These are phyloP conservation scores for Daldinia concentrica DNA, from an alignment of 495 filamentous ascomycete species.

Conservation along the genomic window DNA sequence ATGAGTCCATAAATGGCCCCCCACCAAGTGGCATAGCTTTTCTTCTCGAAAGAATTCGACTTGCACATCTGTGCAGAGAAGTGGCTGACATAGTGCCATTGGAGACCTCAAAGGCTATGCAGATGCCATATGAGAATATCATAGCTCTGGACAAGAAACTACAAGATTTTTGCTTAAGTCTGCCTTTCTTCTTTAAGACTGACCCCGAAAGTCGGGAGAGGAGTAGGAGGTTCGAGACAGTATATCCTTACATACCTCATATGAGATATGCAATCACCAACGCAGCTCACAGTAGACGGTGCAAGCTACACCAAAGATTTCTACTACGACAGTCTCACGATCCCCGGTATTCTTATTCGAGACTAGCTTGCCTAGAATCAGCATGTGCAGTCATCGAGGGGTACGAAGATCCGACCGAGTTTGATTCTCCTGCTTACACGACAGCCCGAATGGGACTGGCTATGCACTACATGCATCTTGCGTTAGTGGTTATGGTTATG, in stretches of 20 bases:
- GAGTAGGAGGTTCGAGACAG: slow-evolving; percentile 46
- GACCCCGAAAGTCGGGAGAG: background rate
- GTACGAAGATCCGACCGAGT: slow-evolving; percentile 44
- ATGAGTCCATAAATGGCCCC: slow-evolving; percentile 14
- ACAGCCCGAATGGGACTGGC: slow-evolving; percentile 40
- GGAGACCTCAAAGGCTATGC: background rate
- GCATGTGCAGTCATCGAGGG: slow-evolving; percentile 59
- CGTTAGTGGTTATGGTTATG: slow-evolving; percentile 46
- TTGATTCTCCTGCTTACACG: slow-evolving; percentile 22
- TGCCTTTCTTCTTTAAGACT: background rate
- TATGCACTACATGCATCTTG: slow-evolving; percentile 44
- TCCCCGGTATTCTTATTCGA: slow-evolving; percentile 44
- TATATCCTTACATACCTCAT: slow-evolving; percentile 52
- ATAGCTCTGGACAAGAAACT: background rate
- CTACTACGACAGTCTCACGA: slow-evolving; percentile 47
- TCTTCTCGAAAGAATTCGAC: slow-evolving; percentile 51
- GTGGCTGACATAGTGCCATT: background rate
- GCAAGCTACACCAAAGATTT: slow-evolving; percentile 54
- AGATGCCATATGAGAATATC: background rate
- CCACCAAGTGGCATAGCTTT: slow-evolving; percentile 58
- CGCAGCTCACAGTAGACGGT: slow-evolving; percentile 55
- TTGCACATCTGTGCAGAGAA: slow-evolving; percentile 54
- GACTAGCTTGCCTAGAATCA: slow-evolving; percentile 49
- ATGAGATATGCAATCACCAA: slow-evolving; percentile 54
- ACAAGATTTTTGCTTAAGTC: background rate